A percentile compares a stretch with the other conserved stretches of the same genome.
These are phyloP conservation scores for Aaosphaeria arxii DNA, from an alignment of 2,329 filamentous ascomycete species.

Conservation along the genomic window DNA sequence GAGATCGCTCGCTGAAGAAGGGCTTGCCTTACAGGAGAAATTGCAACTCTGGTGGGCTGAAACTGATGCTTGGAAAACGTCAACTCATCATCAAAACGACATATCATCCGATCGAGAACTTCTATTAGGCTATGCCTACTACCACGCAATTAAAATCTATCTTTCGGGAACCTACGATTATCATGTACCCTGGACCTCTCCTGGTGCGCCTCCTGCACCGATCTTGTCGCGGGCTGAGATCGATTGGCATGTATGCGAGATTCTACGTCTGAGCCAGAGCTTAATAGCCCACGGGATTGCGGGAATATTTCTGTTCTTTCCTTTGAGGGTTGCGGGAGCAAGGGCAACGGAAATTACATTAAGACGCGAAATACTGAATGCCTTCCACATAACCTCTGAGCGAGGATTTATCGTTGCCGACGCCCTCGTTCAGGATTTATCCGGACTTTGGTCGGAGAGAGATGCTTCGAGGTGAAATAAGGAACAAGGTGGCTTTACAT, in stretches of 20 bases:
- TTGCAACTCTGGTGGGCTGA: constrained; percentile 16
- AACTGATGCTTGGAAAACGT: constrained; percentile 8
- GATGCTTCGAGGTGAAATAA: neutral
- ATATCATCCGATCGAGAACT: constrained; percentile 8
- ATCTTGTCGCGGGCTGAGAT: constrained; percentile 10
- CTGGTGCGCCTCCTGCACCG: constrained; percentile 9
- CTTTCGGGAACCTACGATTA: constrained; percentile 27
- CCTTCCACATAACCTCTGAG: constrained; percentile 7
- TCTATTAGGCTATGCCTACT: constrained; percentile 14
- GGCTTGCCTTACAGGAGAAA: constrained; percentile 10
- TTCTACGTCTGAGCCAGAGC: constrained; percentile 14
- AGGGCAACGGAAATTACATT: constrained; percentile 8
- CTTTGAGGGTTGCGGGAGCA: constrained; percentile 24
- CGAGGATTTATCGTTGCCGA: constrained; percentile 18
- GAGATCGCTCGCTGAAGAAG: constrained; percentile 14
- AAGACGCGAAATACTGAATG: constrained; percentile 8
- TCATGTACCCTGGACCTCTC: constrained; percentile 12
- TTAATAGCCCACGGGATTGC: constrained; percentile 14
- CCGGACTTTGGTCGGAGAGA: constrained; percentile 9
- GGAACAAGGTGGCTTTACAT: too few species aligned
- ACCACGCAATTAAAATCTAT: constrained; percentile 24
- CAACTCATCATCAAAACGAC: neutral
- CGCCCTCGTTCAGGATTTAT: constrained; percentile 11
- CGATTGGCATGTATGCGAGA: constrained; percentile 14
- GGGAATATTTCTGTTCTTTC: constrained; percentile 22